Percentiles rank a stretch among this genome's conserved stretches.
These are phyloP conservation scores for Solanum tacnaense DNA, from an alignment of 257 asterid species.

Conservation along the genomic window DNA sequence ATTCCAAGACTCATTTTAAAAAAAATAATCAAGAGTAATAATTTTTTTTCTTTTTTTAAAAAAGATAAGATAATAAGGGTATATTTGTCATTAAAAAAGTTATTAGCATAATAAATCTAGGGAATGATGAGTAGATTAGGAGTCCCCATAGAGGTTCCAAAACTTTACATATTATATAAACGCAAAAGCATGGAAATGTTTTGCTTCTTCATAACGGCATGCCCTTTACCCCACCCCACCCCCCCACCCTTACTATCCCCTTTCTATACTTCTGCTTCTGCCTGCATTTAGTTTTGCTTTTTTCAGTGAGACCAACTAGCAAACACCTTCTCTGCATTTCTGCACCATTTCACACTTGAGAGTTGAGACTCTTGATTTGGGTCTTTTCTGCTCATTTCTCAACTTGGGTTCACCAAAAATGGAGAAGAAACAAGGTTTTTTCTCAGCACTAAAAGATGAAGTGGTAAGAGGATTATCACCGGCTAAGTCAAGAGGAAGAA, in stretches of 20 bases:
- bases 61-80: not conserved
- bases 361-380: not conserved
- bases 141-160: conserved; percentile 1
- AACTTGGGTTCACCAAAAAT: conserved; percentile 1
- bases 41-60: not conserved
- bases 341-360: not conserved
- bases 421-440: conserved; percentile 64
- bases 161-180: not conserved
- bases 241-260: not conserved
- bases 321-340: conserved; percentile 1
- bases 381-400: not conserved
- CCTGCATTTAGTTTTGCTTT: not conserved
- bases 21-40: not conserved
- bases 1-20: not conserved
- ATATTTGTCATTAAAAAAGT: conserved; percentile 1
- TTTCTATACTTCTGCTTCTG: not conserved
- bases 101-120: not conserved
- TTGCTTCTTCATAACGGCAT: conserved; percentile 21
- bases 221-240: not conserved
- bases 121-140: not conserved
- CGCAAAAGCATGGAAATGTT: conserved; percentile 5
- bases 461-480: conserved; percentile 66
- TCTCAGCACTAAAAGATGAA: conserved; percentile 59
- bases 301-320: not conserved
- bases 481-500: conserved; percentile 41